These are phyloP conservation scores for Penicillium pancosmium DNA, from an alignment of 495 filamentous ascomycete genomes.

Conservation along the genomic window DNA sequence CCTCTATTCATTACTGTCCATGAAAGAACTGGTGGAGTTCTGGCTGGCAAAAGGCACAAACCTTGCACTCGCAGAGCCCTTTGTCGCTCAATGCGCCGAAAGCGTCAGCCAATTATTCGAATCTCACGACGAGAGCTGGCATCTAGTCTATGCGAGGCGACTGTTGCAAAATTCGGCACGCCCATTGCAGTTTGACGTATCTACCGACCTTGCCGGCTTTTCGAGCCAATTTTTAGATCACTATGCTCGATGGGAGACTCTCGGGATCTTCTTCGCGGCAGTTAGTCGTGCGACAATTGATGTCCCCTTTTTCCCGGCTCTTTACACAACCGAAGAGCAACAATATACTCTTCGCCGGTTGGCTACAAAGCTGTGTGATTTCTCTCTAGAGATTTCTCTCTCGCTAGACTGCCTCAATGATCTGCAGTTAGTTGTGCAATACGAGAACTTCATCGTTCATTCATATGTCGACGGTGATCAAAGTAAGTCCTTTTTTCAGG, in stretches of 20 bases:
- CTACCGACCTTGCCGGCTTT: constrained; percentile 30
- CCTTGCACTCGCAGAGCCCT: constrained; percentile 37
- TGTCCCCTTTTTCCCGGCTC: constrained; percentile 32
- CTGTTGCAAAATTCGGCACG: constrained; percentile 39
- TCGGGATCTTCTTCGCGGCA: constrained; percentile 44
- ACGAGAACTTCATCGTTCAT: constrained; percentile 50
- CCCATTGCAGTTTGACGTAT: constrained; percentile 28
- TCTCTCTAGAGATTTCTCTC: constrained; percentile 39
- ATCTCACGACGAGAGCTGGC: constrained; percentile 31
- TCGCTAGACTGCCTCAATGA: constrained; percentile 49
- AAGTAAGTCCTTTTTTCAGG: constrained; percentile 30
- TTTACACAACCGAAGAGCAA: constrained; percentile 34
- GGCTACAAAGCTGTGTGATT: constrained; percentile 33
- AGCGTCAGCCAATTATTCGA: constrained; percentile 31
- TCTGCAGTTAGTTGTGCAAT: constrained; percentile 46
- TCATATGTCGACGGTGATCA: constrained; percentile 50
- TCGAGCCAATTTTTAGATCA: constrained; percentile 36
- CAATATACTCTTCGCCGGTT: constrained; percentile 33
- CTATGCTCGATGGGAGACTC: constrained; percentile 45
- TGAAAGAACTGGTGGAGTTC: constrained; percentile 35
- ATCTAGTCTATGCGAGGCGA: constrained; percentile 33
- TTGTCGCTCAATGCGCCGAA: constrained; percentile 32
- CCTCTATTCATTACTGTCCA: constrained; percentile 24
- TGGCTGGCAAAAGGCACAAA: constrained; percentile 41
- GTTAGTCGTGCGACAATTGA: constrained; percentile 42